A percentile compares a stretch with the other conserved stretches of the same genome.
These are phyloP conservation scores for Cutaneotrichosporon spelunceum DNA, from an alignment of 1,284 basidiomycete species.

Conservation along the genomic window DNA sequence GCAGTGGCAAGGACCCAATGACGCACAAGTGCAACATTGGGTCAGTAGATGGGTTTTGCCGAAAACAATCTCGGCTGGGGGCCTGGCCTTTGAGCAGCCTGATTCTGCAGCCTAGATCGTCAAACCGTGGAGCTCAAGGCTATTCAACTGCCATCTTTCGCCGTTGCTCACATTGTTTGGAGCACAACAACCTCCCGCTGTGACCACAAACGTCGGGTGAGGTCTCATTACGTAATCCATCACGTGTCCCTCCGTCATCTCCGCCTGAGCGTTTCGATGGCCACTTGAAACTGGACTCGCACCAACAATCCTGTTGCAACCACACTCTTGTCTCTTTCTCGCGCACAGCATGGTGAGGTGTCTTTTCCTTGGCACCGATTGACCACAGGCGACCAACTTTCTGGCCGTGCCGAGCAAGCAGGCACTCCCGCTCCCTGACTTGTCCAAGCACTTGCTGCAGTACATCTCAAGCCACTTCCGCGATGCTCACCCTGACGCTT, in stretches of 20 bases:
- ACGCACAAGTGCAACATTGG: too few species aligned
- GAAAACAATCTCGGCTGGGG: too few species aligned
- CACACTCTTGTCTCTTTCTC: neutral
- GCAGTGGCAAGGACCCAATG: too few species aligned
- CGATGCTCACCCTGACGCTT: slow-evolving; percentile 84
- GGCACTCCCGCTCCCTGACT: slow-evolving; percentile 58
- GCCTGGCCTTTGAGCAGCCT: too few species aligned
- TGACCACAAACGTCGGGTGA: too few species aligned
- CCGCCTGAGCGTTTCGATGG: neutral
- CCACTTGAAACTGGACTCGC: neutral
- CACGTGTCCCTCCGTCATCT: neutral
- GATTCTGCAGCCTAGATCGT: too few species aligned
- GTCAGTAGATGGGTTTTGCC: too few species aligned
- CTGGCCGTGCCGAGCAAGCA: slow-evolving; percentile 73
- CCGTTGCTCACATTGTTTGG: too few species aligned
- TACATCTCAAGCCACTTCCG: slow-evolving; percentile 68
- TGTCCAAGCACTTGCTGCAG: slow-evolving; percentile 61
- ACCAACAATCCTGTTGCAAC: neutral
- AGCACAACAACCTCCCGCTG: too few species aligned
- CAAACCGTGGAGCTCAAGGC: too few species aligned
- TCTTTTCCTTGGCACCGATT: neutral
- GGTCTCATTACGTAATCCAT: neutral
- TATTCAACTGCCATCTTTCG: too few species aligned
- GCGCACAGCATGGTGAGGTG: neutral
- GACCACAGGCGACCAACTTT: slow-evolving; percentile 57